A percentile compares a stretch with the other conserved stretches of the same genome.
Evolutionary conservation across 2,329 filamentous ascomycete genomes (phyloP).

Genomic region (Stachybotrys elegans): DNA sequence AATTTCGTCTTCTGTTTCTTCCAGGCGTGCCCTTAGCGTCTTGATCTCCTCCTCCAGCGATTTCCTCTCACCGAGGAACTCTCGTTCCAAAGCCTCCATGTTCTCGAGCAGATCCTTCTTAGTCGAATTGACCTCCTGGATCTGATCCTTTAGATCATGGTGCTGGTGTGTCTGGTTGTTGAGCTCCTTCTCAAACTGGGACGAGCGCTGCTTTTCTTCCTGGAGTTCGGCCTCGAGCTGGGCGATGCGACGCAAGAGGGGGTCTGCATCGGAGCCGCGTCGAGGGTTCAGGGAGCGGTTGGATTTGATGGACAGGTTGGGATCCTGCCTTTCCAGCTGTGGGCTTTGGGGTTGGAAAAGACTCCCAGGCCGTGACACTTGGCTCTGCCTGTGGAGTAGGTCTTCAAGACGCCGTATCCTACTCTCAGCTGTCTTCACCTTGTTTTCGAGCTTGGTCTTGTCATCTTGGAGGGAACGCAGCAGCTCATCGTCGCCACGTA

Average conservation of each 20-base stretch:
- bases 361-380: constrained; percentile 50
- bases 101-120: constrained; percentile 94
- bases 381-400: constrained; percentile 77
- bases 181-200: constrained; percentile 66
- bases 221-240: constrained; percentile 75
- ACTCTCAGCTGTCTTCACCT: constrained; percentile 78
- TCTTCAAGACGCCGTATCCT: constrained; percentile 89
- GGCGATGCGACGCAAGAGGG: constrained; percentile 42
- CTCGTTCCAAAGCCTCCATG: constrained; percentile 84
- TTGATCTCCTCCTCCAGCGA: constrained; percentile 77
- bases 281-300: constrained; percentile 38
- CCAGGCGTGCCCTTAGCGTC: constrained; percentile 68
- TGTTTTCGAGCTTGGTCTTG: constrained; percentile 68
- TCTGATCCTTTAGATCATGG: constrained; percentile 59
- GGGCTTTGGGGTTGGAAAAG: constrained; percentile 47
- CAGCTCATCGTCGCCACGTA: constrained; percentile 83
- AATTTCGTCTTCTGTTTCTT: constrained; percentile 89
- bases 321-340: constrained; percentile 44
- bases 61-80: constrained; percentile 81
- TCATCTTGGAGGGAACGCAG: constrained; percentile 75
- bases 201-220: constrained; percentile 64
- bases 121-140: constrained; percentile 83
- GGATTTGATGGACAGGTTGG: constrained; percentile 43
- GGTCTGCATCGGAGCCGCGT: constrained; percentile 41
- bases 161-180: constrained; percentile 51